Conservation (phyloP, 768 basidiomycete species). For the Mycena metata region DNA sequence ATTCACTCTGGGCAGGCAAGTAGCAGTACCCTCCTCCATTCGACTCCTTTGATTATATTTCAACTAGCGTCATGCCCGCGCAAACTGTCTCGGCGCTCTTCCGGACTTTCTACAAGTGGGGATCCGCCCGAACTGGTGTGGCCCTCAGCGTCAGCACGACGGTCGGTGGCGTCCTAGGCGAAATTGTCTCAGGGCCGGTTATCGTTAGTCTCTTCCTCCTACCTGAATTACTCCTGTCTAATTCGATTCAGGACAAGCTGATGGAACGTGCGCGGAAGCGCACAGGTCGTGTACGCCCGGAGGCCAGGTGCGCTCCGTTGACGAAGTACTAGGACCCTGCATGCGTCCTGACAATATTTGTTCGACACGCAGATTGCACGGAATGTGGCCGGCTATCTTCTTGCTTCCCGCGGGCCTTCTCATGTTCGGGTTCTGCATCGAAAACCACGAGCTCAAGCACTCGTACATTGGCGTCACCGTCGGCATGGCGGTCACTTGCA, state of each 20-base stretch:
- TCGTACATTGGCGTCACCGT: slow-evolving; percentile 38
- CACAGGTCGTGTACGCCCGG: slow-evolving; percentile 33
- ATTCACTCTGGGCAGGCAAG: slow-evolving; percentile 39
- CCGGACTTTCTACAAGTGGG: slow-evolving; percentile 34
- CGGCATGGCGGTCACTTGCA: slow-evolving; percentile 37
- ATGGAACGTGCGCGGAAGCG: slow-evolving; percentile 34
- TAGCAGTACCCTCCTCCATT: not conserved
- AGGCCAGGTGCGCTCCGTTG: slow-evolving; percentile 18
- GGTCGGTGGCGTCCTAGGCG: slow-evolving; percentile 39
- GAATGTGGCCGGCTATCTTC: slow-evolving; percentile 39
- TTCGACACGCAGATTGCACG: slow-evolving; percentile 27
- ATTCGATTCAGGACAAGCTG: slow-evolving; percentile 31
- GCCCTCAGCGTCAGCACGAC: slow-evolving; percentile 37
- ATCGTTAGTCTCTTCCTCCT: slow-evolving; percentile 23
- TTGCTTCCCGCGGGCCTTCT: slow-evolving; percentile 37
- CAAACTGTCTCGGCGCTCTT: slow-evolving; percentile 40
- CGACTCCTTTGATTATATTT: not conserved
- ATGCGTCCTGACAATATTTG: too few species aligned
- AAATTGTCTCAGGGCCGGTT: slow-evolving; percentile 38
- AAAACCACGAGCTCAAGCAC: slow-evolving; percentile 30
- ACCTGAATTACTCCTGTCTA: not conserved
- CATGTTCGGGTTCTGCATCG: slow-evolving; percentile 37
- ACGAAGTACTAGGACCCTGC: too few species aligned
- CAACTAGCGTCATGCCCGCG: slow-evolving; percentile 37
- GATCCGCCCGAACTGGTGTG: slow-evolving; percentile 37